phyloP scores from a whole-genome alignment of 768 basidiomycete species.

The Tulasnella sp. region DNA sequence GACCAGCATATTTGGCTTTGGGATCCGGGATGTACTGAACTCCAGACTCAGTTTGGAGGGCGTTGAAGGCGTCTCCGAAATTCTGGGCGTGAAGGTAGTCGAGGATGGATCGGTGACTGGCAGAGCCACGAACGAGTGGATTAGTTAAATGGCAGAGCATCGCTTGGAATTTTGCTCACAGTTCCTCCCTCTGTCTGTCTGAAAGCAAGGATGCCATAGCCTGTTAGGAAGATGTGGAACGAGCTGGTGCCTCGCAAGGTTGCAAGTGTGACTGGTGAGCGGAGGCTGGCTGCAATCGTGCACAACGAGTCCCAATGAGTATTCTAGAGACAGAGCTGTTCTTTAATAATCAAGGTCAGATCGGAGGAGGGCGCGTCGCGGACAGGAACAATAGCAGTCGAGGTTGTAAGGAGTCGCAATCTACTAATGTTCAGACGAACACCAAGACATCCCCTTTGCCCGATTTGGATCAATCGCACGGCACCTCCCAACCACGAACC shows the following conservation, averaged over 20 bases:
- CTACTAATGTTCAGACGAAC: not conserved
- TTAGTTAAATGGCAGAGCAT: not conserved
- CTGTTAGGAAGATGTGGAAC: not conserved
- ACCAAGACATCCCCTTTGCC: not conserved
- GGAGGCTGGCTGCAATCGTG: no score
- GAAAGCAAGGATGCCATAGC: conserved; percentile 18
- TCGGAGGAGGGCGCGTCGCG: not conserved
- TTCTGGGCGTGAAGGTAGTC: conserved; percentile 28
- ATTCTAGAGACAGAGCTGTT: no score
- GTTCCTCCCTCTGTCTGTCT: conserved; percentile 19
- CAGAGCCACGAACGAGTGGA: not conserved
- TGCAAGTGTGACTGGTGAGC: no score
- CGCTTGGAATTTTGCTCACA: conserved; percentile 10
- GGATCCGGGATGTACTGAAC: conserved; percentile 69
- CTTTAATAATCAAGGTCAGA: no score
- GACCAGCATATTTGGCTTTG: conserved; percentile 72
- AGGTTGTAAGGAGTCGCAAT: conserved; percentile 3
- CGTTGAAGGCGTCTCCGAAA: conserved; percentile 20
- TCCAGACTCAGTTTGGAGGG: conserved; percentile 25
- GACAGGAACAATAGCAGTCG: conserved; percentile 5
- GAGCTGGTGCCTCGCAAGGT: no score
- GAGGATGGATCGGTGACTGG: conserved; percentile 29
- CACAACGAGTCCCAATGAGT: no score
- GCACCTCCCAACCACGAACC: no score
- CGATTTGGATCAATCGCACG: no score